Conservation (phyloP, 257 asterid genomes). For the Dorcoceras hygrometricum region DNA sequence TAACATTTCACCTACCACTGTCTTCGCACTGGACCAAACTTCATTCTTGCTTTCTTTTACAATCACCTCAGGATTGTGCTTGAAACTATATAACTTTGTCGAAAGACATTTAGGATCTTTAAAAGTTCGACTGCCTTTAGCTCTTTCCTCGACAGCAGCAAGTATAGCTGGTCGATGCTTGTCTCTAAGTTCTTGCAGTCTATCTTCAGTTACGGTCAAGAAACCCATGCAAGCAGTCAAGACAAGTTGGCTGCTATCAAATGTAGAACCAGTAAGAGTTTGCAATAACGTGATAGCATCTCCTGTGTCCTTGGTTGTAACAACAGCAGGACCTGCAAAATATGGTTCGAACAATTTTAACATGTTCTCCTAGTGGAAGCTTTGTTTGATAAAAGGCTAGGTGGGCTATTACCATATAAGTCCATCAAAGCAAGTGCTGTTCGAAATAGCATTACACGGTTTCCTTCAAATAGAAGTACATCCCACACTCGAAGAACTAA, state of each 20-base stretch:
- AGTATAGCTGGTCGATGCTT: constrained; percentile 74
- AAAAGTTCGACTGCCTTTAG: constrained; percentile 48
- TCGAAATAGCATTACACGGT: constrained; percentile 91
- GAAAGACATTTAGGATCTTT: constrained; percentile 80
- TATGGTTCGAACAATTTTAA: constrained; percentile 17
- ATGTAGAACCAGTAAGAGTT: constrained; percentile 77
- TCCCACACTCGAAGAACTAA: constrained; percentile 96
- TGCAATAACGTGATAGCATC: constrained; percentile 82
- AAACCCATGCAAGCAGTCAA: constrained; percentile 93
- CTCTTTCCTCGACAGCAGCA: constrained; percentile 59
- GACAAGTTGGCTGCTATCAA: constrained; percentile 95
- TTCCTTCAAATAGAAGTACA: constrained; percentile 91
- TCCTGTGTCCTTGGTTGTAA: constrained; percentile 84
- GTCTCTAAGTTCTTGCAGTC: constrained; percentile 59
- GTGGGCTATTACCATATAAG: constrained; percentile 68
- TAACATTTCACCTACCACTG: constrained; percentile 25
- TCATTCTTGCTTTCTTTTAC: constrained; percentile 43
- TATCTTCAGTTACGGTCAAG: constrained; percentile 62
- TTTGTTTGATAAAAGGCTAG: background rate
- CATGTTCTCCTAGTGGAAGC: constrained; percentile 15
- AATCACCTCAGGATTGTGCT: constrained; percentile 50
- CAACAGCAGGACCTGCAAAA: constrained; percentile 76
- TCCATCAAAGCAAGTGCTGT: constrained; percentile 94
- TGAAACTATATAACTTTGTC: constrained; percentile 80
- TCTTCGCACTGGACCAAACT: constrained; percentile 38